Evolutionary conservation across 768 basidiomycete species (phyloP).

Genomic region (Leccinum imitatum): DNA sequence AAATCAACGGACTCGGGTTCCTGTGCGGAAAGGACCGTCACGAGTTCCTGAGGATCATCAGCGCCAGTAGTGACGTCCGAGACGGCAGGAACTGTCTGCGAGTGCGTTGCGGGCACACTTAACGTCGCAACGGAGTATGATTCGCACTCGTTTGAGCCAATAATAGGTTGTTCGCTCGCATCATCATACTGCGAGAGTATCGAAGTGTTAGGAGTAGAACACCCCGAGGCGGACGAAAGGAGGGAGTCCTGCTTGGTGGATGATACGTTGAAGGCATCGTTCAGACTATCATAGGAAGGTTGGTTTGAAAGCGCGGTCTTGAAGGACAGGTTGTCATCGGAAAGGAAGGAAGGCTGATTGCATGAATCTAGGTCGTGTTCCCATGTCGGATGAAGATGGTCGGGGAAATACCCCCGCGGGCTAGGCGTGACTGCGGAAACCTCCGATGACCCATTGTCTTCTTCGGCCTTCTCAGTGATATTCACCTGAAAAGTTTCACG

Average conservation of each 20-base stretch:
- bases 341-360: conserved; percentile 17
- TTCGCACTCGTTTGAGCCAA: neutral
- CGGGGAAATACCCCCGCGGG: neutral
- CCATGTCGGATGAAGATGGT: conserved; percentile 8
- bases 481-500: conserved; percentile 6
- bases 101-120: neutral
- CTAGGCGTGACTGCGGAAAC: neutral
- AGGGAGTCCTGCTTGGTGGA: conserved; percentile 17
- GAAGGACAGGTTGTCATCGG: conserved; percentile 23
- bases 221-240: conserved; percentile 17
- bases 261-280: conserved; percentile 19
- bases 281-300: conserved; percentile 21
- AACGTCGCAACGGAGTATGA: neutral
- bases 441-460: neutral
- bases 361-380: conserved; percentile 12
- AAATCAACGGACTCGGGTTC: neutral
- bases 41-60: conserved; percentile 1
- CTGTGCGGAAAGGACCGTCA: neutral
- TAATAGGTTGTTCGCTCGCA: conserved; percentile 5
- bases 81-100: neutral
- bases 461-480: neutral
- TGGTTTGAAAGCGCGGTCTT: conserved; percentile 27
- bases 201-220: conserved; percentile 28
- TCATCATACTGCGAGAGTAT: conserved; percentile 21
- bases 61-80: neutral